Base-by-base conservation (phyloP, 2,329 filamentous ascomycete genomes). In the Biscogniauxia sp. region DNA sequence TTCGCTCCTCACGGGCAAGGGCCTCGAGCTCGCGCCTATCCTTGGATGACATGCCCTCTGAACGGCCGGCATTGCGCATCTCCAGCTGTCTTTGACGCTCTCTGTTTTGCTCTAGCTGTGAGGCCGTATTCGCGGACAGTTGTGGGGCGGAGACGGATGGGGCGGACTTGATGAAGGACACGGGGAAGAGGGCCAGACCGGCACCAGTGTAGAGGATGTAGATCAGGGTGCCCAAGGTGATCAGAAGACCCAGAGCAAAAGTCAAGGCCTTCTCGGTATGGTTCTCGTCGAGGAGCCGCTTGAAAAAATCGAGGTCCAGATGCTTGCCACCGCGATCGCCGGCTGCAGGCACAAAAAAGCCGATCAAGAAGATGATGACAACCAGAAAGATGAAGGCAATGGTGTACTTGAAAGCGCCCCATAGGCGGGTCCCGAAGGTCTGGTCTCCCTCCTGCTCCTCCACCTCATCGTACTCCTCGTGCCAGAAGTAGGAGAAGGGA, bases 401-500 rank as follows among this genome's bases (percentile, higher is more conserved):
- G 0, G 95, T 97, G 78, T 97, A 98, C 77, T 96, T 97, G 73
- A 91, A 80, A 3, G 95, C 92, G n/a, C 88, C 88, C 84, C 88
- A 89, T 62, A 98, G 83, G 58, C 92, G 85, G 70, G 87, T 84
- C 6, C 82, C 83, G 61, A 89, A 76, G 1, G 90, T 89, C 73
- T 93, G 88, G 28, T 85, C 87, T 32, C 92, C 91, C 62, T 91
- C 86, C 69, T 96, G 91, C 37, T 89, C 84, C 63, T 93, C 93
- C 20, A 94, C 88, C 77, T 97, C 93, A 70, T 97, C 94, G 67
- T 96, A 96, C 76, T 98, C 95, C 75, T 99, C 95, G 72, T 96
- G 95, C 87, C 90, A 97, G 75, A 99, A 99, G 79, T 99, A 99
- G 54, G 93, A 90, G 73, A 99, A 99, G 0, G 95, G 95, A 20